Conservation (phyloP, 495 filamentous ascomycete genomes). For the Extremus antarcticus region DNA sequence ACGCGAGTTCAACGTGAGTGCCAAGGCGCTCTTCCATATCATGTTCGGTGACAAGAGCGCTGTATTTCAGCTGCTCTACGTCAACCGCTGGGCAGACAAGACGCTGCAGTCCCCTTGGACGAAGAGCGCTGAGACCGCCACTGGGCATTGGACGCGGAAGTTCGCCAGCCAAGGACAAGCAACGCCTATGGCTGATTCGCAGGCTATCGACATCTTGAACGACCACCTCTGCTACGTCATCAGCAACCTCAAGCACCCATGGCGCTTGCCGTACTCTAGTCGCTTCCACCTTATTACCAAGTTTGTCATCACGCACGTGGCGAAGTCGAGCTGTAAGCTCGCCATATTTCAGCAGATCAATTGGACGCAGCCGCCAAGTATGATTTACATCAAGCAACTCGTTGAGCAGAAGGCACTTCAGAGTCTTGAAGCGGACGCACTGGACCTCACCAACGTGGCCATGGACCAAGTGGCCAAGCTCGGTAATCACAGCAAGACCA, state of each 20-base stretch:
- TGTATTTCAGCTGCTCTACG: constrained; percentile 84
- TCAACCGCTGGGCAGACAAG: constrained; percentile 65
- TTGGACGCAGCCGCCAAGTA: constrained; percentile 41
- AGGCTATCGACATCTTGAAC: constrained; percentile 82
- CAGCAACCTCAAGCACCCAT: constrained; percentile 75
- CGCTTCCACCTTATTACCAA: constrained; percentile 79
- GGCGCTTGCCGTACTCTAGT: constrained; percentile 74
- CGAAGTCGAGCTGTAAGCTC: constrained; percentile 85
- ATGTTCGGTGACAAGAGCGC: constrained; percentile 92
- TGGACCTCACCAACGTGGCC: constrained; percentile 75
- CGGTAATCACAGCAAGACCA: constrained; percentile 70
- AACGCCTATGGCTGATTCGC: constrained; percentile 46
- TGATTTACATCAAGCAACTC: constrained; percentile 30
- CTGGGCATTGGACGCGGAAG: constrained; percentile 7
- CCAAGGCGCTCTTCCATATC: constrained; percentile 90
- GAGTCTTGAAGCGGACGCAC: constrained; percentile 71
- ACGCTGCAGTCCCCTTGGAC: constrained; percentile 83
- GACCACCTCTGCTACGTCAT: constrained; percentile 95
- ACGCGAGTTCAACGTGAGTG: constrained; percentile 70
- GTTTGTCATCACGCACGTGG: constrained; percentile 83
- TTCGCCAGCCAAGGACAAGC: constrained; percentile 5
- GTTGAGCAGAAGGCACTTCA: constrained; percentile 70
- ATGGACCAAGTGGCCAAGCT: constrained; percentile 79
- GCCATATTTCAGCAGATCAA: constrained; percentile 77
- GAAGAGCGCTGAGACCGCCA: constrained; percentile 43